Percentiles rank a stretch among this genome's conserved stretches.
Evolutionary conservation across 257 asterid genomes (phyloP).

Genomic region (Hygrophila difformis): DNA sequence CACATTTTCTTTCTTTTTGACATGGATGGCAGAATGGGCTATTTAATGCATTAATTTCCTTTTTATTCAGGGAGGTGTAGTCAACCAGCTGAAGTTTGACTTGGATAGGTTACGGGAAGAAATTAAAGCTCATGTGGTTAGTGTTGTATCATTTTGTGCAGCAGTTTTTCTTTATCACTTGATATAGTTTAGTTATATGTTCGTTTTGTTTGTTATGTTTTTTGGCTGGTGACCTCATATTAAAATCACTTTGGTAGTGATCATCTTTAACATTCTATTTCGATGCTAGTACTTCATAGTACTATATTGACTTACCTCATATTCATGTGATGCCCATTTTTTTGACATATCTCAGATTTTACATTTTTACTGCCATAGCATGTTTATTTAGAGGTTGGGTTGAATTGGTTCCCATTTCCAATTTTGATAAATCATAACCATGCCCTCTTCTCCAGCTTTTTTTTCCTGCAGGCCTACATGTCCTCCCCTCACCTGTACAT

Average conservation of each 20-base stretch:
- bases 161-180: not conserved
- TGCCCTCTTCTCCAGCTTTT: too few relatives aligned
- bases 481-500: not conserved
- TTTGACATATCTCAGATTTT: not conserved
- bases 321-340: too few relatives aligned
- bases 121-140: conserved; percentile 70
- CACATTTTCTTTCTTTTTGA: not conserved
- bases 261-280: too few relatives aligned
- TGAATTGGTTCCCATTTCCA: not conserved
- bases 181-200: too few relatives aligned
- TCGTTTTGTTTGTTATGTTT: not conserved
- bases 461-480: not conserved
- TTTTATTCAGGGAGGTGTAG: conserved; percentile 61
- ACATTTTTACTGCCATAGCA: not conserved
- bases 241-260: not conserved
- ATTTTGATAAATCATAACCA: not conserved
- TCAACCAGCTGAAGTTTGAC: conserved; percentile 68
- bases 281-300: not conserved
- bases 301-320: not conserved
- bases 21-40: not conserved
- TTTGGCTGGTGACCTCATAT: not conserved
- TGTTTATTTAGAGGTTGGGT: not conserved
- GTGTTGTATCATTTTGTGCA: conserved; percentile 18
- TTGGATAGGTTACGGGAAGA: conserved; percentile 72
- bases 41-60: conserved; percentile 4